phyloP scores from a whole-genome alignment of 2,329 filamentous ascomycete species.

The Aspergillus arachidicola region DNA sequence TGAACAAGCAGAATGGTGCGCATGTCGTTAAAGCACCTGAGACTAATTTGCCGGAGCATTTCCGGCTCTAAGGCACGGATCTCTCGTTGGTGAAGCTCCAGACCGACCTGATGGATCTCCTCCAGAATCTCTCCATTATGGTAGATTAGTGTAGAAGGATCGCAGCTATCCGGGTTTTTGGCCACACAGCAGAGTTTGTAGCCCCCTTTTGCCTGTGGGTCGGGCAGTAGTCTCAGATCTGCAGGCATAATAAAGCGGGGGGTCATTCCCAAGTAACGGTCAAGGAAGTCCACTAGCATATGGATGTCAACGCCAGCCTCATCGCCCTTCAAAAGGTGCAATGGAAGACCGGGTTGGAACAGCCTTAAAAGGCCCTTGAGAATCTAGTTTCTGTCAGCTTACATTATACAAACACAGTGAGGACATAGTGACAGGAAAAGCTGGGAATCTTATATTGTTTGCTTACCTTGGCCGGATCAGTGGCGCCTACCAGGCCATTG shows the following conservation, averaged over 20 bases:
- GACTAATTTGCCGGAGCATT: slow-evolving; percentile 29
- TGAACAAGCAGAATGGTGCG: slow-evolving; percentile 34
- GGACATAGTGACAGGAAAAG: neutral
- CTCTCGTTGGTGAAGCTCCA: slow-evolving; percentile 36
- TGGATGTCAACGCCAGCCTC: slow-evolving; percentile 22
- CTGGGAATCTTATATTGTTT: neutral
- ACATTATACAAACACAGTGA: neutral
- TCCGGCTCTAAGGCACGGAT: slow-evolving; percentile 22
- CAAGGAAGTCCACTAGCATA: slow-evolving; percentile 9
- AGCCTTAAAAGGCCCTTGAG: slow-evolving; percentile 13
- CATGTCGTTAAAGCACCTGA: slow-evolving; percentile 36
- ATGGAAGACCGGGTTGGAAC: slow-evolving; percentile 12
- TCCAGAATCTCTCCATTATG: slow-evolving; percentile 22
- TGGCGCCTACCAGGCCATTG: slow-evolving; percentile 6
- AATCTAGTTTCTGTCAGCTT: neutral
- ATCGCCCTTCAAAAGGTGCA: slow-evolving; percentile 22
- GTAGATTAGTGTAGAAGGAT: neutral
- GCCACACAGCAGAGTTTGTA: slow-evolving; percentile 21
- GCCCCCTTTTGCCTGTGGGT: neutral
- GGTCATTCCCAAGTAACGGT: neutral
- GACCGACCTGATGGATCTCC: slow-evolving; percentile 29
- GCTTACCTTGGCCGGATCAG: slow-evolving; percentile 12
- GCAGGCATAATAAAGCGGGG: slow-evolving; percentile 14
- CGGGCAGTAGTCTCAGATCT: slow-evolving; percentile 13
- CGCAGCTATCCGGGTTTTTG: neutral